phyloP scores from a whole-genome alignment of 352 stramenopile genomes.

The Saprolegnia parasitica region DNA sequence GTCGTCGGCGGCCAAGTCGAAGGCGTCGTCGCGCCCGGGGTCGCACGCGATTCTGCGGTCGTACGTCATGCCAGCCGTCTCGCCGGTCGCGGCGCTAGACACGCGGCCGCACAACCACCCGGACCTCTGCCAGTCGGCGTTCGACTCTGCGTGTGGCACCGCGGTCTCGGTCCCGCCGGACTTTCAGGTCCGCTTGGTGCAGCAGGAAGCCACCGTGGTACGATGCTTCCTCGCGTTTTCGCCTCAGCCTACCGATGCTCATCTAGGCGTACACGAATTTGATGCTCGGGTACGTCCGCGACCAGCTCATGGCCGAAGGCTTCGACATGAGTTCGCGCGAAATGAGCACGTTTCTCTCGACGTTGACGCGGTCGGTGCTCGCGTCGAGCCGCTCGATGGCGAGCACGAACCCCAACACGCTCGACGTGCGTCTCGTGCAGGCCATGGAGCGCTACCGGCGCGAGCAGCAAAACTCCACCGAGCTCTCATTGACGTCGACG shows the following conservation, averaged over 20 bases:
- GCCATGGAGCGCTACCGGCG: slow-evolving; percentile 20
- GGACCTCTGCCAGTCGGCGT: slow-evolving; percentile 18
- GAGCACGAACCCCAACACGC: slow-evolving; percentile 3
- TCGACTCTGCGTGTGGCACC: slow-evolving; percentile 13
- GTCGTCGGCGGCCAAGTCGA: slow-evolving; percentile 2
- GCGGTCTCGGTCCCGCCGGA: slow-evolving; percentile 22
- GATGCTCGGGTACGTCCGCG: slow-evolving; percentile 25
- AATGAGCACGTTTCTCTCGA: slow-evolving; percentile 27
- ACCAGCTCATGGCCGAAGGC: slow-evolving; percentile 25
- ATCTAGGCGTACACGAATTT: slow-evolving; percentile 19
- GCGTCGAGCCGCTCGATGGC: slow-evolving; percentile 4
- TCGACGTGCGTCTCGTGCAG: slow-evolving; percentile 9
- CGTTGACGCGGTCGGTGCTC: slow-evolving; percentile 13
- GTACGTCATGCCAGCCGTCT: not conserved
- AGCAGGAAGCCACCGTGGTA: slow-evolving; percentile 8
- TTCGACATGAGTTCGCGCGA: slow-evolving; percentile 28
- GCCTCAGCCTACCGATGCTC: too few relatives aligned
- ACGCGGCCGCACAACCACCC: not conserved
- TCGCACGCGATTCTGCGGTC: slow-evolving; percentile 6
- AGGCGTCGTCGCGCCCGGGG: not conserved
- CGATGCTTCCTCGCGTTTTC: too few relatives aligned
- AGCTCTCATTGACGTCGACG: not conserved
- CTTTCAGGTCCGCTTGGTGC: not conserved
- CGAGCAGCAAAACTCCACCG: slow-evolving; percentile 5
- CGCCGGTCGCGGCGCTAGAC: not conserved